Conservation (phyloP, 768 basidiomycete species). For the Filobasidium wieringae region DNA sequence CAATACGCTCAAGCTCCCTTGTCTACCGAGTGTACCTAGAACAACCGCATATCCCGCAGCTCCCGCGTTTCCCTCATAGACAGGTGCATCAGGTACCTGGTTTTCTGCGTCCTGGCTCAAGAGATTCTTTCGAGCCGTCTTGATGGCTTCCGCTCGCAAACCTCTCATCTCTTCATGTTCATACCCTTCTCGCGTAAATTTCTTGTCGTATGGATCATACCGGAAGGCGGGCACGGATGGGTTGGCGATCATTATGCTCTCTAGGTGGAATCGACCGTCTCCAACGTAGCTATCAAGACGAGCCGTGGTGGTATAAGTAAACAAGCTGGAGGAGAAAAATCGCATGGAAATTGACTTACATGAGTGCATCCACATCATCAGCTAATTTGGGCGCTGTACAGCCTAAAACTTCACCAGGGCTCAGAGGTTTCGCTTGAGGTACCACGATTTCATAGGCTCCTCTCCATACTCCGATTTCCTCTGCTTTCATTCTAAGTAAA, state of each 20-base stretch:
- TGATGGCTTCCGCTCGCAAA: constrained; percentile 62
- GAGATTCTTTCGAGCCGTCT: constrained; percentile 55
- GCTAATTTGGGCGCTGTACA: constrained; percentile 79
- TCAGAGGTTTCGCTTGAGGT: constrained; percentile 58
- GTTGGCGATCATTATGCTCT: constrained; percentile 99
- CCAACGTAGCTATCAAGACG: constrained; percentile 67
- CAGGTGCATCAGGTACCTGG: neutral
- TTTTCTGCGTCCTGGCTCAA: neutral
- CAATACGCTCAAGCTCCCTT: constrained; percentile 82
- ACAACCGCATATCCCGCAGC: constrained; percentile 70
- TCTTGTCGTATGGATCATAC: constrained; percentile 97
- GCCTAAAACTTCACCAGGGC: constrained; percentile 91
- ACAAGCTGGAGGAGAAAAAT: neutral
- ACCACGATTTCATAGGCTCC: constrained; percentile 36
- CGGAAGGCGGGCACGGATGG: constrained; percentile 87
- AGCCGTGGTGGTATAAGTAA: neutral
- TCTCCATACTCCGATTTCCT: constrained; percentile 37
- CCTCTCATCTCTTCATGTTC: constrained; percentile 76
- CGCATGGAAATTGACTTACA: constrained; percentile 47
- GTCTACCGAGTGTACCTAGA: constrained; percentile 84
- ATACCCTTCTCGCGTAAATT: constrained; percentile 83
- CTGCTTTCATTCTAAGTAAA: constrained; percentile 17
- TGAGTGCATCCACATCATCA: constrained; percentile 67
- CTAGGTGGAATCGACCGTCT: constrained; percentile 94
- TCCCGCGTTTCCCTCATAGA: constrained; percentile 10